Percentiles rank a stretch among this genome's conserved stretches.
phyloP scores from a whole-genome alignment of 169 alveolate species.

The Plasmodium cynomolgi region DNA sequence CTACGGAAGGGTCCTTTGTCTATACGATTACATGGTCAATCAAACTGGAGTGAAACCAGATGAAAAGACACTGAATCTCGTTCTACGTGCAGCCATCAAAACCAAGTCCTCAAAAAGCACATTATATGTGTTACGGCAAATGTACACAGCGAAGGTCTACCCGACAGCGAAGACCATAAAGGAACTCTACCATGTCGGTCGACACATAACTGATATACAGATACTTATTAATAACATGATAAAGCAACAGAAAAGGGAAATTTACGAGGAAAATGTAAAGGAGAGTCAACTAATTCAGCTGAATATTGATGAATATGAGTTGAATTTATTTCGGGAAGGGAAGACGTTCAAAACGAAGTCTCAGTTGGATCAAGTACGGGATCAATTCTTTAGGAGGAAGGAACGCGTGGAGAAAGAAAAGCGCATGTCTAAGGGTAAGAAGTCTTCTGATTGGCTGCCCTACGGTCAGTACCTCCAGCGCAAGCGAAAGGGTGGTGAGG shows the following conservation, averaged over 20 bases:
- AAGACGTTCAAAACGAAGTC: constrained; percentile 41
- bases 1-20: constrained; percentile 70
- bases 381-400: constrained; percentile 67
- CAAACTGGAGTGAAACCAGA: constrained; percentile 17
- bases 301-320: constrained; percentile 81
- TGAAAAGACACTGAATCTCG: constrained; percentile 32
- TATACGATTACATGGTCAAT: constrained; percentile 26
- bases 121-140: constrained; percentile 79
- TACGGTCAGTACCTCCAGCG: constrained; percentile 77
- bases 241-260: constrained; percentile 78
- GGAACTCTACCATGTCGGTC: constrained; percentile 85
- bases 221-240: constrained; percentile 76
- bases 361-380: constrained; percentile 62
- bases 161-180: constrained; percentile 86
- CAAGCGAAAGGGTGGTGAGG: constrained; percentile 85
- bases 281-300: constrained; percentile 81
- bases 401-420: constrained; percentile 45
- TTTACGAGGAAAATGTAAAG: constrained; percentile 73
- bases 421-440: constrained; percentile 49
- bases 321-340: constrained; percentile 69
- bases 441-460: constrained; percentile 79
- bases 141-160: constrained; percentile 81
- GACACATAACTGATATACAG: constrained; percentile 86
- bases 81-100: constrained; percentile 43
- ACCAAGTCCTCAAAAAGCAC: constrained; percentile 80